Evolutionary conservation across 257 asterid genomes (phyloP).

Genomic region (Forsythia viridissima): DNA sequence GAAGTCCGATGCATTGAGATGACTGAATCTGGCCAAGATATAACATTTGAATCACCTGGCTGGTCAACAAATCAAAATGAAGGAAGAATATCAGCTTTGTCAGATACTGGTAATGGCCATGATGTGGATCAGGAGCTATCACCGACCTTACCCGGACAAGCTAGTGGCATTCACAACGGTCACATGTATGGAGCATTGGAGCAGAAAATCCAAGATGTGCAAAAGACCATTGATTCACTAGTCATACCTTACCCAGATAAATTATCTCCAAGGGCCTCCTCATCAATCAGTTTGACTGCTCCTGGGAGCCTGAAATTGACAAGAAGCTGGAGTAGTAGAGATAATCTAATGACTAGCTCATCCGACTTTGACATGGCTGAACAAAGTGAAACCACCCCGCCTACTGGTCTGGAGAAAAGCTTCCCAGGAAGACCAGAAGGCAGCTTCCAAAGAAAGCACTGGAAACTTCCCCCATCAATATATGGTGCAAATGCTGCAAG

Average conservation of each 20-base stretch:
- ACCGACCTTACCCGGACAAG: slow-evolving; percentile 38
- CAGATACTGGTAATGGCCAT: slow-evolving; percentile 31
- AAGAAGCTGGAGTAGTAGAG: slow-evolving; percentile 72
- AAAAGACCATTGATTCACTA: slow-evolving; percentile 45
- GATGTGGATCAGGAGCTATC: slow-evolving; percentile 30
- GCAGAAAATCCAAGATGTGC: slow-evolving; percentile 54
- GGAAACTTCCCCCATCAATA: slow-evolving; percentile 44
- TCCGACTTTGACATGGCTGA: slow-evolving; percentile 46
- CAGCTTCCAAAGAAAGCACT: slow-evolving; percentile 52
- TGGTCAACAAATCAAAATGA: slow-evolving; percentile 44
- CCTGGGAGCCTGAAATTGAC: slow-evolving; percentile 55
- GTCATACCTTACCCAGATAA: slow-evolving; percentile 46
- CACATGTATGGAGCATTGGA: slow-evolving; percentile 42
- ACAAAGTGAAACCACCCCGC: slow-evolving; percentile 72
- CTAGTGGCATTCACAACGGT: slow-evolving; percentile 34
- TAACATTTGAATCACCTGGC: slow-evolving; percentile 34
- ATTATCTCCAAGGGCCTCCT: slow-evolving; percentile 43
- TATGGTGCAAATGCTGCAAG: slow-evolving; percentile 31
- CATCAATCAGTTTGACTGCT: slow-evolving; percentile 37
- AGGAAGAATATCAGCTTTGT: slow-evolving; percentile 39
- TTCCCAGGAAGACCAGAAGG: slow-evolving; percentile 72
- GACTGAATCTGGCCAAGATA: slow-evolving; percentile 40
- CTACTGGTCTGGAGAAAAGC: slow-evolving; percentile 56
- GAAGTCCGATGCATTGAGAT: slow-evolving; percentile 71
- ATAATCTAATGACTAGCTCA: slow-evolving; percentile 44